These are phyloP conservation scores for Avena sativa DNA, from an alignment of 176 grass and related monocot genomes.

Conservation along the genomic window DNA sequence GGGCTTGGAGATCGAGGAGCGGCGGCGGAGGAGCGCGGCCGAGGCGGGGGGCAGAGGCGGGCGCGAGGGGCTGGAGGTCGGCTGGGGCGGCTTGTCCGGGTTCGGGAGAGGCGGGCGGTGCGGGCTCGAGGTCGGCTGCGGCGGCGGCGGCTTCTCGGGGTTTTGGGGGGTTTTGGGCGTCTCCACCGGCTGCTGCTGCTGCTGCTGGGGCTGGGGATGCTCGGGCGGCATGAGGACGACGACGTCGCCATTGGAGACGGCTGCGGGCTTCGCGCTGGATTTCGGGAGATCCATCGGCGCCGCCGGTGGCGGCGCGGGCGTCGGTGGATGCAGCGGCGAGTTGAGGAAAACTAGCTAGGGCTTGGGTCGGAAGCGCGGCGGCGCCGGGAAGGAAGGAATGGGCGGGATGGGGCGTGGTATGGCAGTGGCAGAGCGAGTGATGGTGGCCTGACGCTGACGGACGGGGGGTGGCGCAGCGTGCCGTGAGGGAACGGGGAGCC, in stretches of 20 bases:
- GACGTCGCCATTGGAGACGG: conserved; percentile 31
- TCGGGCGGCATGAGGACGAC: conserved; percentile 54
- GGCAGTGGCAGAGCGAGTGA: not conserved
- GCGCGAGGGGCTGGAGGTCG: conserved; percentile 29
- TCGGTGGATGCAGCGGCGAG: not conserved
- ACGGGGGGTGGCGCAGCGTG: not conserved
- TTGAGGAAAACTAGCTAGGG: not conserved
- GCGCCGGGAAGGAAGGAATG: not conserved
- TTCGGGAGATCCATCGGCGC: conserved; percentile 35
- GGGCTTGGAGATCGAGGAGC: conserved; percentile 67
- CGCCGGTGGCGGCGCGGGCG: not conserved
- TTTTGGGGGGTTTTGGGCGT: conserved; percentile 28
- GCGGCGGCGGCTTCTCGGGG: conserved; percentile 28
- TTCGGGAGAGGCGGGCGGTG: conserved; percentile 20
- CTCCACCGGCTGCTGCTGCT: not conserved
- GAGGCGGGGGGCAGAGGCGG: conserved; percentile 27
- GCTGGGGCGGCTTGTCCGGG: conserved; percentile 29
- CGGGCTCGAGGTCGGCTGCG: not conserved
- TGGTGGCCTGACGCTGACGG: not conserved
- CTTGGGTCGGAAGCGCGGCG: not conserved
- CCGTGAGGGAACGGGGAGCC: not conserved
- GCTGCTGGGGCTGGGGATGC: not conserved
- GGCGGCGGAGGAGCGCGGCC: conserved; percentile 57
- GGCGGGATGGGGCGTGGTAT: not conserved
- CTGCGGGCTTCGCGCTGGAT: not conserved